A percentile compares a stretch with the other conserved stretches of the same genome.
Evolutionary conservation across 2,329 filamentous ascomycete genomes (phyloP).

Genomic region (Orbilia quercus): DNA sequence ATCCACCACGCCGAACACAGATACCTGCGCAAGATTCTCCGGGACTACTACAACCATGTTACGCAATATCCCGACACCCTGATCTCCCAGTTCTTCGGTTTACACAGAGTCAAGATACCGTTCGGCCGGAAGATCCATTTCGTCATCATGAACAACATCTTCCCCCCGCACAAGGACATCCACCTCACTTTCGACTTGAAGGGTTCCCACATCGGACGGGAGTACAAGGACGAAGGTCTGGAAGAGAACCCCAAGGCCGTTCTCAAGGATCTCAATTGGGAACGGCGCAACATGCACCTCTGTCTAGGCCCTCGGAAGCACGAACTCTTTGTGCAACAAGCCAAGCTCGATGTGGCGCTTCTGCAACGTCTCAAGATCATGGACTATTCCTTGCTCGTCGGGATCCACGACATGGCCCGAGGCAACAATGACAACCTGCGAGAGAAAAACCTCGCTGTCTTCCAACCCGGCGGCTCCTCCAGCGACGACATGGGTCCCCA

Average conservation of each 20-base stretch:
- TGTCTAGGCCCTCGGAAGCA: constrained; percentile 92
- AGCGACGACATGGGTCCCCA: constrained; percentile 72
- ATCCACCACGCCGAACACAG: constrained; percentile 96
- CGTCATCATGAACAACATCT: constrained; percentile 99
- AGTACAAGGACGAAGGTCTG: constrained; percentile 88
- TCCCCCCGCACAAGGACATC: constrained; percentile 95
- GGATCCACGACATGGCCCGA: constrained; percentile 87
- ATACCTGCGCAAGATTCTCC: constrained; percentile 82
- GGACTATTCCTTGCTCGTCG: constrained; percentile 96
- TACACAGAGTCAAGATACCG: constrained; percentile 97
- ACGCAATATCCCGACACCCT: constrained; percentile 94
- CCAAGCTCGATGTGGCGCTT: constrained; percentile 85
- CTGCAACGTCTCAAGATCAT: constrained; percentile 93
- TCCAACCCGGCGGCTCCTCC: constrained; percentile 68
- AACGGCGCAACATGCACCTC: constrained; percentile 83
- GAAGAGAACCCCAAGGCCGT: constrained; percentile 91
- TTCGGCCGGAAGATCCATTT: constrained; percentile 99
- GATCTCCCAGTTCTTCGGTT: constrained; percentile 95
- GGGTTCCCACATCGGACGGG: constrained; percentile 91
- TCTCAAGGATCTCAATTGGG: constrained; percentile 96
- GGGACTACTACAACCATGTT: constrained; percentile 94
- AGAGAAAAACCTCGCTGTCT: constrained; percentile 82
- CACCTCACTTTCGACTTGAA: constrained; percentile 97
- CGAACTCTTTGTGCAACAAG: constrained; percentile 85
- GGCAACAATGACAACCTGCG: constrained; percentile 96